Base-by-base conservation (phyloP, 352 stramenopile genomes). In the Thraustochytrium striatum region DNA sequence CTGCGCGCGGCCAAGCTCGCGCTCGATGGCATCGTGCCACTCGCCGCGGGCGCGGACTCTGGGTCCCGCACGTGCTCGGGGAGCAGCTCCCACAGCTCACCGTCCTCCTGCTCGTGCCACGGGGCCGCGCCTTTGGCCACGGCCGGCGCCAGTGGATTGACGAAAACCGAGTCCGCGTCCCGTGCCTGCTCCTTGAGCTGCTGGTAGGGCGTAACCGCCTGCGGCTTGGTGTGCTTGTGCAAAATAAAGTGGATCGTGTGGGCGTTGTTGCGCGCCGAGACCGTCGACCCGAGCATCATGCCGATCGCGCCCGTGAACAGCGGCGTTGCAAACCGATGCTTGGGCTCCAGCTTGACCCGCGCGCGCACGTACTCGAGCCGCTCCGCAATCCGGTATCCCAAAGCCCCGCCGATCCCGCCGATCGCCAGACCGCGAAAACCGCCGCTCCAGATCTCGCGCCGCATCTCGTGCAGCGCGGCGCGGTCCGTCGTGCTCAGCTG, bases 161-260 rank as follows among this genome's bases (percentile, higher is more conserved):
- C n/a, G n/a, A n/a, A n/a, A n/a, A n/a, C n/a, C n/a, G n/a, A n/a
- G n/a, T n/a, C n/a, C n/a, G n/a, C n/a, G n/a, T 55, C 47, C 47
- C 47, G 16, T 16, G 47, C 47, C 25, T 25, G 16, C 47, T 55
- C 47, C 47, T 25, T 55, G 16, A 55, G 44, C 65, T 75, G 41
- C 36, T 75, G 65, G 47, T 75, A 75, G 16, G 44, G 44, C 32
- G 44, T 68, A 3, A 62, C 41, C n/a, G n/a, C n/a, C 65, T 62
- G 30, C 32, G 65, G 65, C 16, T 21, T 62, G 28, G 65, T 43
- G 52, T 75, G 28, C 65, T 75, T 75, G n/a, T 75, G 65, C 21
- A 75, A 16, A 43, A 75, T 75, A 7, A 61, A 75, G 65, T 75
- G 65, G 5, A 75, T 30, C 21, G 65, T 75, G 30, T 75, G 65